phyloP scores from a whole-genome alignment of 768 basidiomycete species.

The Podaxis sp. region DNA sequence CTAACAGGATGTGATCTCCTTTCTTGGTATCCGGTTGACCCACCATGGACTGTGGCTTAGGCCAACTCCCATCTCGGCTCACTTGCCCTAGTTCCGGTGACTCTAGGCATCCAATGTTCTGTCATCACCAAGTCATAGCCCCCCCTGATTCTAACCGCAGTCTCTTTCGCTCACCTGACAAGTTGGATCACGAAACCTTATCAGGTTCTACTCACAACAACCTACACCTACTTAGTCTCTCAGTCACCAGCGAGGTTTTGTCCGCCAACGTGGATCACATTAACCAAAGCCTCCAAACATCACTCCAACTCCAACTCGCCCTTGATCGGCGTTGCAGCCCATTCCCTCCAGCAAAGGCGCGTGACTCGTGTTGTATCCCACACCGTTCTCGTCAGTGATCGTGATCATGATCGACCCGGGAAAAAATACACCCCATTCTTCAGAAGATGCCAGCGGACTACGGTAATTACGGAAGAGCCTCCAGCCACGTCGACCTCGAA shows the following conservation, averaged over 20 bases:
- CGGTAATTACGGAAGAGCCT: not conserved
- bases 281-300: not conserved
- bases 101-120: not conserved
- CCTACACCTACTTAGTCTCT: not conserved
- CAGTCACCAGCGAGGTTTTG: not conserved
- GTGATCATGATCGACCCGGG: constrained; percentile 7
- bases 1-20: too few species aligned
- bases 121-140: not conserved
- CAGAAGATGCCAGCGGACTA: not conserved
- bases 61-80: not conserved
- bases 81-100: not conserved
- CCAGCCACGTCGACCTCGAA: not conserved
- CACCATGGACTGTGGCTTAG: not conserved
- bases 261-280: not conserved
- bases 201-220: not conserved
- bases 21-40: too few species aligned
- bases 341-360: not conserved
- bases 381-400: not conserved
- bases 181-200: constrained; percentile 2
- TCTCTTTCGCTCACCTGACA: not conserved
- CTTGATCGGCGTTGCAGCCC: constrained; percentile 10
- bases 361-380: not conserved
- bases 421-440: not conserved
- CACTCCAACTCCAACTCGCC: not conserved
- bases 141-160: not conserved